Percentiles rank a stretch among this genome's conserved stretches.
These are phyloP conservation scores for Triglochin maritima DNA, from an alignment of 106 monocot species.

Conservation along the genomic window DNA sequence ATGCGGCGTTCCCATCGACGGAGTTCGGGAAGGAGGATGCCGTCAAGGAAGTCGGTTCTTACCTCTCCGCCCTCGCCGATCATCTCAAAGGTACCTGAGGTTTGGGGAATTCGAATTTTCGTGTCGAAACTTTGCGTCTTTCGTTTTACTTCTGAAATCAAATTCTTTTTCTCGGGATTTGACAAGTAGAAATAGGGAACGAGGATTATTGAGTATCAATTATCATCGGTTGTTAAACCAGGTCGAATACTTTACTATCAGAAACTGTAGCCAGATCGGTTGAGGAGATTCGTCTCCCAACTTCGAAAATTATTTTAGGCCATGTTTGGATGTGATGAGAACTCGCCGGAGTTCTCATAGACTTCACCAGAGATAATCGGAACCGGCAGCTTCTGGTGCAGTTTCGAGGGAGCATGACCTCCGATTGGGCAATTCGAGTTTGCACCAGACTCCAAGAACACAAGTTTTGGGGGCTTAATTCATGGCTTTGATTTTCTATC, in stretches of 20 bases:
- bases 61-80: slow-evolving; percentile 27
- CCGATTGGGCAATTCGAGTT: too few species aligned
- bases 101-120: not conserved
- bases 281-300: too few species aligned
- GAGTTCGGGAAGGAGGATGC: slow-evolving; percentile 19
- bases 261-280: too few species aligned
- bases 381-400: too few species aligned
- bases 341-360: too few species aligned
- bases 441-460: too few species aligned
- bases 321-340: too few species aligned
- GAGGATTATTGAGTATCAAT: not conserved
- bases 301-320: too few species aligned
- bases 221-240: not conserved
- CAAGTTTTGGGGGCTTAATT: too few species aligned
- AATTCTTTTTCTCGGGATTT: not conserved
- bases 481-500: too few species aligned
- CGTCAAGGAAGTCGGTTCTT: slow-evolving; percentile 8
- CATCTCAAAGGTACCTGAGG: slow-evolving; percentile 21
- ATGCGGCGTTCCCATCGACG: slow-evolving; percentile 1
- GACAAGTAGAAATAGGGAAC: not conserved
- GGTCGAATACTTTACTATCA: not conserved
- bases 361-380: too few species aligned
- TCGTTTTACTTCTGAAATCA: not conserved
- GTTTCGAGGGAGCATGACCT: too few species aligned
- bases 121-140: not conserved